These are phyloP conservation scores for Arctium minus DNA, from an alignment of 129 eudicot genomes.

Conservation along the genomic window DNA sequence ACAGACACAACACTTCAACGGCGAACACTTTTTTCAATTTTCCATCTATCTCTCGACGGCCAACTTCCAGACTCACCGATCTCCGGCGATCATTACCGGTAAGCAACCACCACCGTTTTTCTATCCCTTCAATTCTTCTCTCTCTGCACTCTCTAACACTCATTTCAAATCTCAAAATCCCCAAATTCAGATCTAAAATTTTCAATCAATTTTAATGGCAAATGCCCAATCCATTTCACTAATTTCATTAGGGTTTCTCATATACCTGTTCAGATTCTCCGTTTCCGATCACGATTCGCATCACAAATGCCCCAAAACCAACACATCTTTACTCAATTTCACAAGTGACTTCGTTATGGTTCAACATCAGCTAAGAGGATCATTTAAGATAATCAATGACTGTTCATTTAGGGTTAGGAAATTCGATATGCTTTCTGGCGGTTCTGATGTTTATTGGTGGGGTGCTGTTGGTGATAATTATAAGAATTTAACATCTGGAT, in stretches of 20 bases:
- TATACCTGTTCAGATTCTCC: constrained; percentile 12
- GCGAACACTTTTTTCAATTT: constrained; percentile 1
- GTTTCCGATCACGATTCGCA: background rate
- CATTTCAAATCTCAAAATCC: background rate
- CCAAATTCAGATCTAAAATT: constrained; percentile 2
- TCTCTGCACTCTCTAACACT: background rate
- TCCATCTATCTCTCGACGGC: background rate
- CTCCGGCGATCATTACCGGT: constrained; percentile 18
- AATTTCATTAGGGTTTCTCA: constrained; percentile 24
- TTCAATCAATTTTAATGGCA: constrained; percentile 11
- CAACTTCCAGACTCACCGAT: constrained; percentile 1
- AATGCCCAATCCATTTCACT: background rate
- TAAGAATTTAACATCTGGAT: constrained; percentile 69
- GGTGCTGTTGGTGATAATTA: constrained; percentile 64
- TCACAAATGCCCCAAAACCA: constrained; percentile 43
- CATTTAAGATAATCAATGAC: constrained; percentile 51
- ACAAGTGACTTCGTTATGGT: constrained; percentile 58
- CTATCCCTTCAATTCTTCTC: background rate
- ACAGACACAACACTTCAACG: background rate
- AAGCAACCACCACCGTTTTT: background rate
- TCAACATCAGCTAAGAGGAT: constrained; percentile 86
- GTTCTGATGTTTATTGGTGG: constrained; percentile 91
- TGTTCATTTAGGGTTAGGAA: constrained; percentile 74
- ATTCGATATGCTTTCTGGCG: constrained; percentile 81
- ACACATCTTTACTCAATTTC: constrained; percentile 47